These are phyloP conservation scores for Venturia pyrina DNA, from an alignment of 2,329 filamentous ascomycete species.

Conservation along the genomic window DNA sequence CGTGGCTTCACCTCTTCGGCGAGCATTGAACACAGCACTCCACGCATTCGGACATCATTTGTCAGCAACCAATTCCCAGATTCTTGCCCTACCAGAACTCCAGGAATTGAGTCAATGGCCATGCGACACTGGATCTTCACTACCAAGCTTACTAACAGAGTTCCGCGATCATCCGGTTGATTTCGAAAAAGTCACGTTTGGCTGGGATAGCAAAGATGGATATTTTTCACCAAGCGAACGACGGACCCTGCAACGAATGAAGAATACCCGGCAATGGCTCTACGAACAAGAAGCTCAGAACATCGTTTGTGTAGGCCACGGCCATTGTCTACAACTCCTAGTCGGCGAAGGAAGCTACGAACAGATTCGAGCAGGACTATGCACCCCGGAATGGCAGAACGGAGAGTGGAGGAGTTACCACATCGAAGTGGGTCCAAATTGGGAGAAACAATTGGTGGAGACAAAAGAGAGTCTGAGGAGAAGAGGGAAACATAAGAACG, in stretches of 20 bases:
- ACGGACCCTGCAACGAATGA: slow-evolving; percentile 2
- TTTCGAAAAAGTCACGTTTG: not conserved
- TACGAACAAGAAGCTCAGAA: slow-evolving; percentile 1
- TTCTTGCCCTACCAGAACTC: slow-evolving; percentile 7
- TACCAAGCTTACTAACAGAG: not conserved
- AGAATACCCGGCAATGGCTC: not conserved
- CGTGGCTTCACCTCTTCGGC: slow-evolving; percentile 7
- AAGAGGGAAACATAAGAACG: not conserved
- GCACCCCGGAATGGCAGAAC: not conserved
- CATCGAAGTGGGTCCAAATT: not conserved
- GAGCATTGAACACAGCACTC: slow-evolving; percentile 1
- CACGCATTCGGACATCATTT: not conserved
- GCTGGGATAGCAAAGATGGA: slow-evolving; percentile 7
- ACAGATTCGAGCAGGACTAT: not conserved
- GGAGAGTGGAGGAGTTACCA: not conserved
- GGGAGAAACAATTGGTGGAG: not conserved
- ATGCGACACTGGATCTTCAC: slow-evolving; percentile 9
- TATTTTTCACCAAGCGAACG: slow-evolving; percentile 2
- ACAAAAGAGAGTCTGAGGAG: not conserved
- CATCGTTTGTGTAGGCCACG: slow-evolving; percentile 6
- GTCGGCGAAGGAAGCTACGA: not conserved
- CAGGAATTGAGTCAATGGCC: slow-evolving; percentile 10
- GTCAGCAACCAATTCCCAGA: not conserved
- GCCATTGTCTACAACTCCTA: slow-evolving; percentile 10
- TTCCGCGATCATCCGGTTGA: slow-evolving; percentile 8